Evolutionary conservation across 1,139 yeast genomes (phyloP).

Genomic region (Debaryomycetaceae sp.): DNA sequence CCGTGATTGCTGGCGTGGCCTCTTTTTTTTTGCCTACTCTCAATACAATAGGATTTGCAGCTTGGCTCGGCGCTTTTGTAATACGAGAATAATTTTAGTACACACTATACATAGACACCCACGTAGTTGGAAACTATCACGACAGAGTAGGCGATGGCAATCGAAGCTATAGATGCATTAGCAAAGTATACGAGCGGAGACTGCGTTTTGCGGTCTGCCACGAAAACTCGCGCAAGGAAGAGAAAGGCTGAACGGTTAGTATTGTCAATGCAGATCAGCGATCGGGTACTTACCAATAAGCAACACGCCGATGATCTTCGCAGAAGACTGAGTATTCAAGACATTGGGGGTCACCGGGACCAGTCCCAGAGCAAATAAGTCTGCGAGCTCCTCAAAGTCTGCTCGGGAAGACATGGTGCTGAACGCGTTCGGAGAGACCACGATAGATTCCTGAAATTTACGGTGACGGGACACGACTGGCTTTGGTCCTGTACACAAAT

Average conservation of each 20-base stretch:
- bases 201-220: conserved; percentile 25
- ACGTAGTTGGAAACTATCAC: conserved; percentile 30
- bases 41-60: too few relatives aligned
- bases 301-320: conserved; percentile 9
- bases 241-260: conserved; percentile 22
- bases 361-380: conserved; percentile 14
- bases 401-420: conserved; percentile 17
- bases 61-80: too few relatives aligned
- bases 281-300: conserved; percentile 12
- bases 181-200: conserved; percentile 16
- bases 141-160: conserved; percentile 28
- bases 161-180: conserved; percentile 26
- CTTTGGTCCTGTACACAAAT: not conserved
- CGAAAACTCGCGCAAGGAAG: conserved; percentile 25
- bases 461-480: too few relatives aligned
- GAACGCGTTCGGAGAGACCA: not conserved
- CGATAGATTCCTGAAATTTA: not conserved
- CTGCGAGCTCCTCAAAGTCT: conserved; percentile 19
- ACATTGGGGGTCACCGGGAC: conserved; percentile 13
- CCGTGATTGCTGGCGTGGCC: too few relatives aligned
- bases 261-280: not conserved
- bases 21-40: too few relatives aligned
- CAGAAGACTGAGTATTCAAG: conserved; percentile 7
- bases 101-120: conserved; percentile 29
- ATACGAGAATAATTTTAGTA: too few relatives aligned